phyloP scores from a whole-genome alignment of 352 stramenopile species.

The Globisporangium cederbergense region DNA sequence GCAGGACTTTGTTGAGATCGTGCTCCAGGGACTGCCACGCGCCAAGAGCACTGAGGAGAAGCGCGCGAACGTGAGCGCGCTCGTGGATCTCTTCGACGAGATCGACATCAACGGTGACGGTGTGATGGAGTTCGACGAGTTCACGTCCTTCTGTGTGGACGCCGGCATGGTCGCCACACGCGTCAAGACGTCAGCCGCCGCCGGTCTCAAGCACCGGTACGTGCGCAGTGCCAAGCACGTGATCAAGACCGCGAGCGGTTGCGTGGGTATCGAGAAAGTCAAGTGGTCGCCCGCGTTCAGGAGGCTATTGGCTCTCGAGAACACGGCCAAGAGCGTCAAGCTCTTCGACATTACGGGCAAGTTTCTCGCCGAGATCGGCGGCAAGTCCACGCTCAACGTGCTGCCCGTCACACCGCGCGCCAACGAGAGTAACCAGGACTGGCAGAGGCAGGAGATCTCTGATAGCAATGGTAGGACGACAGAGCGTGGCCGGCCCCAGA shows the following conservation, averaged over 20 bases:
- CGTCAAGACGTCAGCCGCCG: slow-evolving; percentile 18
- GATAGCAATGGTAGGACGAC: not conserved
- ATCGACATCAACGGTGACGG: slow-evolving; percentile 89
- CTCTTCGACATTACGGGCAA: slow-evolving; percentile 54
- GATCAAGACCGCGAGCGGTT: slow-evolving; percentile 59
- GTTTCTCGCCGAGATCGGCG: slow-evolving; percentile 48
- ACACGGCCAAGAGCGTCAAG: slow-evolving; percentile 61
- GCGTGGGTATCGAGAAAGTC: slow-evolving; percentile 55
- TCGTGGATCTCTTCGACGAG: slow-evolving; percentile 80
- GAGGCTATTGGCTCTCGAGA: slow-evolving; percentile 64
- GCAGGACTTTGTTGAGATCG: slow-evolving; percentile 79
- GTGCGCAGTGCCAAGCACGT: slow-evolving; percentile 48
- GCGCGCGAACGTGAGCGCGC: slow-evolving; percentile 42
- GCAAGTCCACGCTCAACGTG: slow-evolving; percentile 13
- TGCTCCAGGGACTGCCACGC: slow-evolving; percentile 52
- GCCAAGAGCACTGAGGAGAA: slow-evolving; percentile 45
- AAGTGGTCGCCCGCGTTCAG: slow-evolving; percentile 66
- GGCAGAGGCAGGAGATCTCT: too few species aligned
- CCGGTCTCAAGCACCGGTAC: slow-evolving; percentile 69
- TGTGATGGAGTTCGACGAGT: slow-evolving; percentile 84
- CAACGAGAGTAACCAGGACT: slow-evolving; percentile 9
- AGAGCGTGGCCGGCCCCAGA: not conserved
- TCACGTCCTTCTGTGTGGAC: slow-evolving; percentile 86
- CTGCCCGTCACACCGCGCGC: slow-evolving; percentile 15
- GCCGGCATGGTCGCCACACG: slow-evolving; percentile 77